phyloP scores from a whole-genome alignment of 1,139 yeast genomes.

The Debaryomyces nepalensis region DNA sequence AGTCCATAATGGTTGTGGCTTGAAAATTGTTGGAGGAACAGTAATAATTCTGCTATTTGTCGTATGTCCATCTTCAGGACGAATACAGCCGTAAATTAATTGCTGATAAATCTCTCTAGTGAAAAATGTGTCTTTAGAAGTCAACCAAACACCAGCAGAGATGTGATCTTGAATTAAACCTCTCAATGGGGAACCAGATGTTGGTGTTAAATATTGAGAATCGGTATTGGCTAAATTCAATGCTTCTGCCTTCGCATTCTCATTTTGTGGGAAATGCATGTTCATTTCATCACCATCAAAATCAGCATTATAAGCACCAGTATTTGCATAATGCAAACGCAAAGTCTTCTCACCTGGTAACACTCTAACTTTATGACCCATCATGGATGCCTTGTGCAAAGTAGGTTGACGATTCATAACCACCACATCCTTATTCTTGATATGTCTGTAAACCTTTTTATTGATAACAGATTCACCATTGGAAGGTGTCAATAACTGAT shows the following conservation, averaged over 20 bases:
- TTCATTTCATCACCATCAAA: slow-evolving; percentile 99
- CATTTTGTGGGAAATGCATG: slow-evolving; percentile 99
- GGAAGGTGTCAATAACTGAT: slow-evolving; percentile 89
- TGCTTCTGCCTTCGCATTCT: slow-evolving; percentile 97
- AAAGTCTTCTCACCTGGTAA: slow-evolving; percentile 96
- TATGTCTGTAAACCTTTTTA: slow-evolving; percentile 93
- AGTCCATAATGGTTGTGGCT: slow-evolving; percentile 95
- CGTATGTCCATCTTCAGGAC: slow-evolving; percentile 99
- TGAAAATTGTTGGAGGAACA: slow-evolving; percentile 85
- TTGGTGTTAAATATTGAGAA: slow-evolving; percentile 95
- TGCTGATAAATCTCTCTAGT: slow-evolving; percentile 93
- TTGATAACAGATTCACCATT: slow-evolving; percentile 62
- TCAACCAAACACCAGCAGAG: slow-evolving; percentile 98
- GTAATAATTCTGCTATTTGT: slow-evolving; percentile 72
- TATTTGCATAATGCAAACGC: slow-evolving; percentile 96
- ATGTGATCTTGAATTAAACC: slow-evolving; percentile 99
- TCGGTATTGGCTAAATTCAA: slow-evolving; percentile 93
- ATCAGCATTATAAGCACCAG: slow-evolving; percentile 99
- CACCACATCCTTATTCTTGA: slow-evolving; percentile 93
- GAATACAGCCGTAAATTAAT: slow-evolving; percentile 87
- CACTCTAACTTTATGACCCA: slow-evolving; percentile 98
- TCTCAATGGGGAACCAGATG: slow-evolving; percentile 97
- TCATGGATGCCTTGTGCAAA: slow-evolving; percentile 98
- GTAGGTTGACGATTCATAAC: slow-evolving; percentile 99
- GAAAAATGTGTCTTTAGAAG: slow-evolving; percentile 89